phyloP scores from a whole-genome alignment of 2,329 filamentous ascomycete genomes.

The Orbilia brochopaga region DNA sequence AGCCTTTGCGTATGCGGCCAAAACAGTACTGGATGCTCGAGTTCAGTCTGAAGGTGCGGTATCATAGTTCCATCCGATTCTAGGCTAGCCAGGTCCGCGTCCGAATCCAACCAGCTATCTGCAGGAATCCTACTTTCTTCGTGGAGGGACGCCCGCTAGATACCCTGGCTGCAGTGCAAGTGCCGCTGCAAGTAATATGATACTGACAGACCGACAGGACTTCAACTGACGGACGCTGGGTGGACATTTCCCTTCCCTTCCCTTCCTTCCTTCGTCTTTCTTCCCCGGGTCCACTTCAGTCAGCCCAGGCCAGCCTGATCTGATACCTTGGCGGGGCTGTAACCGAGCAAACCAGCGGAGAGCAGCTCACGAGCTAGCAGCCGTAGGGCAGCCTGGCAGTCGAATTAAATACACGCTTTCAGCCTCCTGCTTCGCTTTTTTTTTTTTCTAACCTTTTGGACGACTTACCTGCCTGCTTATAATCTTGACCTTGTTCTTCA shows the following conservation, averaged over 20 bases:
- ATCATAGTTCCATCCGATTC: conserved; percentile 4
- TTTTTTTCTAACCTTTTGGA: conserved; percentile 11
- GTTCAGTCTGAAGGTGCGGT: neutral
- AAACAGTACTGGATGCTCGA: too few relatives aligned
- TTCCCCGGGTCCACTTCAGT: neutral
- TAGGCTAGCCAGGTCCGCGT: neutral
- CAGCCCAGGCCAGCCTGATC: conserved; percentile 24
- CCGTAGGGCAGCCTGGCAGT: neutral
- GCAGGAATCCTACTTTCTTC: conserved; percentile 47
- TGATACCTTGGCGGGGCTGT: conserved; percentile 42
- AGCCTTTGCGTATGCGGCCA: neutral
- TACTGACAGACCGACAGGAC: neutral
- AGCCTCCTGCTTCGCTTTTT: conserved; percentile 30
- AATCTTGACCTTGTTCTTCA: conserved; percentile 5
- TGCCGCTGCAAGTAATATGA: conserved; percentile 37
- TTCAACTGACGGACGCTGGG: neutral
- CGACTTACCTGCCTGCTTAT: conserved; percentile 10
- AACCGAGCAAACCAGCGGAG: conserved; percentile 25
- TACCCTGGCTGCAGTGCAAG: neutral
- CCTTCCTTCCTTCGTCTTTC: neutral
- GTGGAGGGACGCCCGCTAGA: neutral
- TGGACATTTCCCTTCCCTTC: neutral
- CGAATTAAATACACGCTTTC: conserved; percentile 19
- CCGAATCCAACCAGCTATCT: conserved; percentile 13
- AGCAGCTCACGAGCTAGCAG: neutral